Evolutionary conservation across 306 rosid species (phyloP).

Genomic region (Sicyos baderoa): DNA sequence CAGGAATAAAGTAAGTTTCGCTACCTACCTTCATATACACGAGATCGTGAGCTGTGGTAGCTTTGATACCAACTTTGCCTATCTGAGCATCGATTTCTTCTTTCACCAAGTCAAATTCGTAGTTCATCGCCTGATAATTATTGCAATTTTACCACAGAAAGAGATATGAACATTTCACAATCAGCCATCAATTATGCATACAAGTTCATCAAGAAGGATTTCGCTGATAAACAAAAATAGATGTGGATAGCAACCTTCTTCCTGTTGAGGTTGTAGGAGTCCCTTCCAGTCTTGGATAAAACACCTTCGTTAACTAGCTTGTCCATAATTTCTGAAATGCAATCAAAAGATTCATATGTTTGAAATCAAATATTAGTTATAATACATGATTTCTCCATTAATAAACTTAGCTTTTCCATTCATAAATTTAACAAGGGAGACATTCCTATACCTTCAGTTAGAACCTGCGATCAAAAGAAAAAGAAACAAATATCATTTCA

Average conservation of each 20-base stretch:
- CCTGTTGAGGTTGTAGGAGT: slow-evolving; percentile 47
- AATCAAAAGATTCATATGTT: slow-evolving; percentile 16
- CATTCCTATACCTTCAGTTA: slow-evolving; percentile 59
- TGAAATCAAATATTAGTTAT: neutral
- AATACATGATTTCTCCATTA: neutral
- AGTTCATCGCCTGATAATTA: slow-evolving; percentile 40
- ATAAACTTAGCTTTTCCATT: slow-evolving; percentile 16
- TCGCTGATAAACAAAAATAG: neutral
- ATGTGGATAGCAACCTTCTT: slow-evolving; percentile 41
- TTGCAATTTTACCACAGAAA: slow-evolving; percentile 1
- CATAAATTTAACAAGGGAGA: slow-evolving; percentile 9
- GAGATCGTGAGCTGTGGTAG: slow-evolving; percentile 40
- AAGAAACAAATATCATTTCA: slow-evolving; percentile 20
- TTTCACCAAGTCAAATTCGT: slow-evolving; percentile 59
- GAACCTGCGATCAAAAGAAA: slow-evolving; percentile 45
- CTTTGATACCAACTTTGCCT: slow-evolving; percentile 31
- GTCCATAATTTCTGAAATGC: slow-evolving; percentile 58
- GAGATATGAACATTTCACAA: neutral
- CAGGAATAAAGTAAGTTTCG: neutral
- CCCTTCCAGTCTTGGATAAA: slow-evolving; percentile 53
- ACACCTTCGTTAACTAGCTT: slow-evolving; percentile 59
- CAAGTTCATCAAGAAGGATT: neutral
- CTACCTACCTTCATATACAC: slow-evolving; percentile 61
- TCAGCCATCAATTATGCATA: neutral
- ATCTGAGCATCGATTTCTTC: slow-evolving; percentile 51